A percentile compares a stretch with the other conserved stretches of the same genome.
phyloP scores from a whole-genome alignment of 1,139 yeast species.

The Sugiyamaella japonica region DNA sequence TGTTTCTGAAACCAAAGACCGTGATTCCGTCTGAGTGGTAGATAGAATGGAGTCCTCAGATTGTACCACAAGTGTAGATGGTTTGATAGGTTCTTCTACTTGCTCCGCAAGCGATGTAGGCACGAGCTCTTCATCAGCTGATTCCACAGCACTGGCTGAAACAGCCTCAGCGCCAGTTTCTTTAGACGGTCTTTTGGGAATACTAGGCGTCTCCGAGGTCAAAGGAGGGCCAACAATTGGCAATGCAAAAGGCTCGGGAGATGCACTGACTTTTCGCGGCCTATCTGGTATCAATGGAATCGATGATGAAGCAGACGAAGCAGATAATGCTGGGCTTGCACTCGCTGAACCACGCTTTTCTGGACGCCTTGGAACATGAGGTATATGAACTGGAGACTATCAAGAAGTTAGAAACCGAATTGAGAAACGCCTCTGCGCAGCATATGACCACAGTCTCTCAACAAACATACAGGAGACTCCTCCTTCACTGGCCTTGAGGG shows the following conservation, averaged over 20 bases:
- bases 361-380: constrained; percentile 7
- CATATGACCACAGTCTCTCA: neutral
- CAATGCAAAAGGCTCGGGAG: constrained; percentile 1
- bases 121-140: neutral
- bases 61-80: neutral
- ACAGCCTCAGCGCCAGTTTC: neutral
- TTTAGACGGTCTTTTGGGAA: constrained; percentile 15
- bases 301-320: constrained; percentile 13
- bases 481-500: constrained; percentile 17
- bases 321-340: constrained; percentile 13
- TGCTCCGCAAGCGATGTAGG: neutral
- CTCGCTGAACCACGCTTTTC: constrained; percentile 1
- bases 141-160: neutral
- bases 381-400: constrained; percentile 1
- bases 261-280: constrained; percentile 1
- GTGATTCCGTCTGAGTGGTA: neutral
- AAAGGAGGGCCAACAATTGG: neutral
- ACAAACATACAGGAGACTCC: constrained; percentile 9
- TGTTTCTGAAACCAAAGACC: neutral
- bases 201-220: neutral
- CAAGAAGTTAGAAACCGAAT: constrained; percentile 6
- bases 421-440: neutral
- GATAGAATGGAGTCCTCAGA: no score
- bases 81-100: neutral
- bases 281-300: constrained; percentile 16